A percentile compares a stretch with the other conserved stretches of the same genome.
phyloP scores from a whole-genome alignment of 2,329 filamentous ascomycete genomes.

The Bretziella fagacearum region DNA sequence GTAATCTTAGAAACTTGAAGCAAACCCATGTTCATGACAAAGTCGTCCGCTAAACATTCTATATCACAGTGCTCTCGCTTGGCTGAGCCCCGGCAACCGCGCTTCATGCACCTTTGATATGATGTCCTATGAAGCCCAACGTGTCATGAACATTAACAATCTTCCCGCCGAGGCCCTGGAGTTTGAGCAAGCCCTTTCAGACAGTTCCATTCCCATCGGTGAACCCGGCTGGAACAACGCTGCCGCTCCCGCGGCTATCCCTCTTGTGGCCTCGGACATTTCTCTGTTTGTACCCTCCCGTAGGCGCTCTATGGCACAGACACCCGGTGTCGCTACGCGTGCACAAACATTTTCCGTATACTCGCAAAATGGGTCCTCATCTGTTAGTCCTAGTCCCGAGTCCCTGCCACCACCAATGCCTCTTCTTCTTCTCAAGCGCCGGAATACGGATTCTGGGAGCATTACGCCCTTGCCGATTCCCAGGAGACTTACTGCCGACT shows the following conservation, averaged over 20 bases:
- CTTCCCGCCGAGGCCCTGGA: constrained; percentile 20
- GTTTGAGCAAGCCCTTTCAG: constrained; percentile 22
- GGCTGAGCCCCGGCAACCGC: constrained; percentile 19
- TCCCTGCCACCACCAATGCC: not conserved
- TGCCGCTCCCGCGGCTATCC: constrained; percentile 19
- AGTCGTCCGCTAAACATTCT: not conserved
- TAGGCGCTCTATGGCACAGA: constrained; percentile 31
- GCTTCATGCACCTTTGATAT: constrained; percentile 28
- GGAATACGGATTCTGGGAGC: not conserved
- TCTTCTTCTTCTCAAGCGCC: too few species aligned
- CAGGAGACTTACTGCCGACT: constrained; percentile 16
- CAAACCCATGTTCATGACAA: not conserved
- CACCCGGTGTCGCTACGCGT: constrained; percentile 34
- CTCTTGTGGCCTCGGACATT: constrained; percentile 30
- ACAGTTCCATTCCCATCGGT: constrained; percentile 22
- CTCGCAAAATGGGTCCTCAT: not conserved
- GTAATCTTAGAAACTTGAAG: too few species aligned
- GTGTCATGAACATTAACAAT: constrained; percentile 26
- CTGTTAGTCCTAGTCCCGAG: too few species aligned
- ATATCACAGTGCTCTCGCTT: constrained; percentile 6
- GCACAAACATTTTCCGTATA: constrained; percentile 15
- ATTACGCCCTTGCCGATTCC: not conserved
- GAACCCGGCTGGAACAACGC: constrained; percentile 11
- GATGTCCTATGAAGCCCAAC: constrained; percentile 29
- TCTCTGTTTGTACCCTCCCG: constrained; percentile 32